A percentile compares a stretch with the other conserved stretches of the same genome.
Conservation (phyloP, 805 yeast species). For the Cephaloascus fragrans region DNA sequence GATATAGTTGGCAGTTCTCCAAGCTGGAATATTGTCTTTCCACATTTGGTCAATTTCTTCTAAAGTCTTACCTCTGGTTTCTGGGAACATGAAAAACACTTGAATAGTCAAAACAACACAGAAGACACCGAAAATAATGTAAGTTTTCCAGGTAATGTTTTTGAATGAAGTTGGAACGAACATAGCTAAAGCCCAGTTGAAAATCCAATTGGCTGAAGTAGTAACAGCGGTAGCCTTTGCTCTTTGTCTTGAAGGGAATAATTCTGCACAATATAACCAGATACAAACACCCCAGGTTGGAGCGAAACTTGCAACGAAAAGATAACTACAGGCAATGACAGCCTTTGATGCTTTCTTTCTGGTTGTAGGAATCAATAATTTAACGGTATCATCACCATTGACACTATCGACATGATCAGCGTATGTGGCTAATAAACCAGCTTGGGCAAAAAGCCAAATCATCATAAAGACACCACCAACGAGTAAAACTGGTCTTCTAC, state of each 20-base stretch:
- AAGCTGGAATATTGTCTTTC: not conserved
- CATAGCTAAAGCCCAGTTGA: slow-evolving; percentile 37
- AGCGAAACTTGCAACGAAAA: slow-evolving; percentile 49
- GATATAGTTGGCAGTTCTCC: not conserved
- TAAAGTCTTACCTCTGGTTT: slow-evolving; percentile 50
- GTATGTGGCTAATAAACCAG: slow-evolving; percentile 24
- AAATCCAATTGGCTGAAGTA: slow-evolving; percentile 32
- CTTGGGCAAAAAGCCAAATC: slow-evolving; percentile 26
- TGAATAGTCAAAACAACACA: slow-evolving; percentile 36
- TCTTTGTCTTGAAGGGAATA: slow-evolving; percentile 30
- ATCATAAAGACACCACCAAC: slow-evolving; percentile 36
- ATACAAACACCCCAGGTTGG: slow-evolving; percentile 43
- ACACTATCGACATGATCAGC: slow-evolving; percentile 11
- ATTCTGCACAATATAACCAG: slow-evolving; percentile 37
- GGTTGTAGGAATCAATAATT: not conserved
- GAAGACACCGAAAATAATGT: slow-evolving; percentile 27
- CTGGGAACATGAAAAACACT: slow-evolving; percentile 45
- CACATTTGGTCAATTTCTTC: slow-evolving; percentile 36
- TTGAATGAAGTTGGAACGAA: slow-evolving; percentile 30
- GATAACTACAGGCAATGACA: slow-evolving; percentile 40
- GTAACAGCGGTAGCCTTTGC: slow-evolving; percentile 22
- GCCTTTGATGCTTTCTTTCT: slow-evolving; percentile 26
- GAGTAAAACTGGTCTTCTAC: slow-evolving; percentile 29
- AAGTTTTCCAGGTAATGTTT: slow-evolving; percentile 31
- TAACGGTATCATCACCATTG: slow-evolving; percentile 7